phyloP scores from a whole-genome alignment of 2,329 filamentous ascomycete genomes.

The Colletotrichum filicis region DNA sequence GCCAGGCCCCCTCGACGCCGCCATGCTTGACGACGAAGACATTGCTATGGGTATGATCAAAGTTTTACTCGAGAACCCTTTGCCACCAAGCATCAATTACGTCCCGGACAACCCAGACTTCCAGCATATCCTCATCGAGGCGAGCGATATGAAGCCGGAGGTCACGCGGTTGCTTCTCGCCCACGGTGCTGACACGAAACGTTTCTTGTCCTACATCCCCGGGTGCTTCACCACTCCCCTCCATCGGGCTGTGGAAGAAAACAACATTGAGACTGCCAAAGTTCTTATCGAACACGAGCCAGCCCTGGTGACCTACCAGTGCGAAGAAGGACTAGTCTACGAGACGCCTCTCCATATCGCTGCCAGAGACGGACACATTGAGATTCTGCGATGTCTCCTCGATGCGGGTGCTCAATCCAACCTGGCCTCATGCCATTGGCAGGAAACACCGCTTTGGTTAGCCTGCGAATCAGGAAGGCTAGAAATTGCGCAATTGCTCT shows the following conservation, averaged over 20 bases:
- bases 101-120: neutral
- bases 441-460: conserved; percentile 36
- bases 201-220: conserved; percentile 8
- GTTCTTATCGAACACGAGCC: conserved; percentile 38
- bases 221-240: conserved; percentile 29
- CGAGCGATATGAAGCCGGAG: conserved; percentile 24
- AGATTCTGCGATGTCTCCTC: conserved; percentile 36
- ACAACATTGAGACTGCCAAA: conserved; percentile 33
- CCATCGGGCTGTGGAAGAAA: conserved; percentile 34
- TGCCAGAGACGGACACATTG: conserved; percentile 19
- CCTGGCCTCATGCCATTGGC: conserved; percentile 18
- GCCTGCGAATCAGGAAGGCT: conserved; percentile 33
- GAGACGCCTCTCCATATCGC: conserved; percentile 37
- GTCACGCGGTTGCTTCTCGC: conserved; percentile 36
- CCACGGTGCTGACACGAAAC: conserved; percentile 36
- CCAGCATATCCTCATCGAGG: conserved; percentile 27
- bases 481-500: conserved; percentile 35
- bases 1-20: conserved; percentile 29
- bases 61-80: conserved; percentile 33
- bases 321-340: conserved; percentile 23
- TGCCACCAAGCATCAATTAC: conserved; percentile 36
- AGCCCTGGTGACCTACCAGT: conserved; percentile 35
- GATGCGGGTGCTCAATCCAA: conserved; percentile 36
- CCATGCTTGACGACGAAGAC: conserved; percentile 12
- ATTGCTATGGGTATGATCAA: conserved; percentile 16